Evolutionary conservation across 202 grass and related monocot genomes (phyloP).

Genomic region (Schoenoplectus tabernaemontani): DNA sequence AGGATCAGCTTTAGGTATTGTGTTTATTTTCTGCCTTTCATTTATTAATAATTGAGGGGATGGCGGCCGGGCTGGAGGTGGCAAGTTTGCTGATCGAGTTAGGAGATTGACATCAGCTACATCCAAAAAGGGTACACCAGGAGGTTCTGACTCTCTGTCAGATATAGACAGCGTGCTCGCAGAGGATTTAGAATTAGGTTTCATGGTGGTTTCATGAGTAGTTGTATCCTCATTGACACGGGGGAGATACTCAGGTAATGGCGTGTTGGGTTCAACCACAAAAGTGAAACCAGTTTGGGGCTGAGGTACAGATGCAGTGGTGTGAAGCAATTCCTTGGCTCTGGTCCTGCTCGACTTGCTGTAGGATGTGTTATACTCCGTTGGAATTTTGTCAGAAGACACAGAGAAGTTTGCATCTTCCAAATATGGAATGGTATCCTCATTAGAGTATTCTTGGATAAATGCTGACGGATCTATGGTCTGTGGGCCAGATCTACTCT

Average conservation of each 20-base stretch:
- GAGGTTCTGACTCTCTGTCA: constrained; percentile 33
- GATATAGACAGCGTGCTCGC: constrained; percentile 52
- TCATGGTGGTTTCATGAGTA: constrained; percentile 31
- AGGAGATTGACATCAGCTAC: constrained; percentile 37
- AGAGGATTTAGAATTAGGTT: constrained; percentile 23
- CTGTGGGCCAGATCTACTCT: constrained; percentile 30
- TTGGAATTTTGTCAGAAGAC: constrained; percentile 29
- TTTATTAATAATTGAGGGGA: constrained; percentile 45
- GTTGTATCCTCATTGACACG: constrained; percentile 11
- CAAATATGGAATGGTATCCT: constrained; percentile 31
- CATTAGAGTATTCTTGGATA: constrained; percentile 33
- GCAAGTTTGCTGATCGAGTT: constrained; percentile 44
- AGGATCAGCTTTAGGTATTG: not conserved
- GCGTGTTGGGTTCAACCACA: constrained; percentile 46
- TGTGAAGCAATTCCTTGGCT: constrained; percentile 44
- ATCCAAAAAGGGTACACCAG: constrained; percentile 51
- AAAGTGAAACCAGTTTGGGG: constrained; percentile 39
- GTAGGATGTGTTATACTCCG: constrained; percentile 62
- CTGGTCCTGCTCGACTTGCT: constrained; percentile 37
- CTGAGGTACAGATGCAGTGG: constrained; percentile 39
- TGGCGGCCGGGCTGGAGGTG: constrained; percentile 47
- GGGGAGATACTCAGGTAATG: constrained; percentile 34
- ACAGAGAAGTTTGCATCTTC: constrained; percentile 45
- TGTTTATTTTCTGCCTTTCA: constrained; percentile 7
- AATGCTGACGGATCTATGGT: constrained; percentile 35